A percentile compares a stretch with the other conserved stretches of the same genome.
phyloP scores from a whole-genome alignment of 2,329 filamentous ascomycete species.

The Venturiaceae sp. region DNA sequence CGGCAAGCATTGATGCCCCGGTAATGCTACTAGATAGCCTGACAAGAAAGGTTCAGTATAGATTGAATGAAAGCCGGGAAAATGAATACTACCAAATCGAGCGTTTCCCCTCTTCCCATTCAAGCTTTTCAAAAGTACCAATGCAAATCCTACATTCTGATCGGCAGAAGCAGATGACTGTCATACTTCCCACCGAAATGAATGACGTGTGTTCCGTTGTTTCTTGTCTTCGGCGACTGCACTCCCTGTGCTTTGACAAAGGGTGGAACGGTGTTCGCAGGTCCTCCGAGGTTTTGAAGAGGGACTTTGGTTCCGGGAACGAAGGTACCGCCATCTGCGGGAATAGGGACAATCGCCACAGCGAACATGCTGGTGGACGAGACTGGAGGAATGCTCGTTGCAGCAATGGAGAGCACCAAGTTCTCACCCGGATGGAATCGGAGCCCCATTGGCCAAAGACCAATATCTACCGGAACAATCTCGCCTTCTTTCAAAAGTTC shows the following conservation, averaged over 20 bases:
- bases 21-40: neutral
- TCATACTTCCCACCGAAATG: constrained; percentile 6
- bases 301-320: neutral
- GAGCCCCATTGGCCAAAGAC: neutral
- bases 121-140: too few relatives aligned
- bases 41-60: neutral
- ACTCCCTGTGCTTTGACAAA: neutral
- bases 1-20: too few relatives aligned
- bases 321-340: neutral
- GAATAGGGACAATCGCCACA: neutral
- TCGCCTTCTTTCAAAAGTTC: neutral
- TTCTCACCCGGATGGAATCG: neutral
- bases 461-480: neutral
- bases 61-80: neutral
- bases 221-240: neutral
- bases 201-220: neutral
- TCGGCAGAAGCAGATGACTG: neutral
- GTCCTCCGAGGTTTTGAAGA: neutral
- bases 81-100: neutral
- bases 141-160: neutral
- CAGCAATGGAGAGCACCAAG: neutral
- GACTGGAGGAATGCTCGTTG: neutral
- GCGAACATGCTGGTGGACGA: neutral
- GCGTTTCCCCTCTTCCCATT: neutral
- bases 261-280: neutral